Base-by-base conservation (phyloP, 768 basidiomycete genomes). In the Tylopilus sp. region DNA sequence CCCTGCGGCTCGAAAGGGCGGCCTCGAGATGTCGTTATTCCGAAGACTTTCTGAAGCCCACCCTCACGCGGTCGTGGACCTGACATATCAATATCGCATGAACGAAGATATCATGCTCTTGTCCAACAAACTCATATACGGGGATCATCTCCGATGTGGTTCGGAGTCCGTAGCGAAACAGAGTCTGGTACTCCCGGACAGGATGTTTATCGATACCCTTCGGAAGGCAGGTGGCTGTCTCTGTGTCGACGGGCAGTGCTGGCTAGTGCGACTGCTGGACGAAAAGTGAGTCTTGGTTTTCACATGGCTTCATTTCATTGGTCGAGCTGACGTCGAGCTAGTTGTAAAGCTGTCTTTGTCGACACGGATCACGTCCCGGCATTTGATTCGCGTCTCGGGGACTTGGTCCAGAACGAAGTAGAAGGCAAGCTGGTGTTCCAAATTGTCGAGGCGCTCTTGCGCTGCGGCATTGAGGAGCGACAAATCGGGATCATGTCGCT, bases 61-160 rank as follows among this genome's bases (percentile, higher is more conserved):
- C 61, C 91, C 91, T 0, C 72, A 85, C 20, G 83, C 93, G 2
- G 89, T 97, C 28, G 82, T 89, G 21, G 90, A 97, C 57, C 79
- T 99, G 39, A 77, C 81, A 1, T 78, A 87, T 51, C 97, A 99
- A 64, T 99, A 98, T 65, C 79, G 97, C 40, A 98, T 98, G 97
- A 98, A 95, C 68, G 81, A 81, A 49, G 93, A 95, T 54, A 97
- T 98, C 65, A 98, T 98, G 95, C 64, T 79, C 10, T 73, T 98
- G 9, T 91, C 90, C 2, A 98, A 98, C 67, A 77, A 75, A 50
- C 82, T 98, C 42, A 85, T 98, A 10, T 98, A 98, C 60, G 73
- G 79, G 10, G 80, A 86, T 51, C 78, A 85, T 18, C 75, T 98
- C 38, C 76, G 72, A 42, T 95, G 93, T 64, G 97, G 95, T 4